Percentiles rank a stretch among this genome's conserved stretches.
phyloP scores from a whole-genome alignment of 1,139 yeast species.

The Pichia norvegensis region DNA sequence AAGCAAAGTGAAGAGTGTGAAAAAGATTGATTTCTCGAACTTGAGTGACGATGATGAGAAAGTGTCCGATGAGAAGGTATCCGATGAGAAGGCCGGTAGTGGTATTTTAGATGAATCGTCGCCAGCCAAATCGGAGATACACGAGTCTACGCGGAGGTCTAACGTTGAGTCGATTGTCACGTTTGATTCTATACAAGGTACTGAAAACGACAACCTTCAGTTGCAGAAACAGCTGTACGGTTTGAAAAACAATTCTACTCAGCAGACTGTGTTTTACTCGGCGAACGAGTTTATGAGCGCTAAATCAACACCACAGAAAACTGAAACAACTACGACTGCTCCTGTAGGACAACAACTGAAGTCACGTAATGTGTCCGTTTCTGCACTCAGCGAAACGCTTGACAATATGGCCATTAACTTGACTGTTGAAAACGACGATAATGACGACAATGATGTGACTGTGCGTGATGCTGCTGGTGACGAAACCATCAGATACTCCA shows the following conservation, averaged over 20 bases:
- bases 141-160: not conserved
- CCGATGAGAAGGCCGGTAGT: not conserved
- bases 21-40: conserved; percentile 8
- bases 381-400: conserved; percentile 3
- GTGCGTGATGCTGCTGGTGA: not conserved
- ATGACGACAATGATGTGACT: too few species aligned
- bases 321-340: not conserved
- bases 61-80: not conserved
- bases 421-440: conserved; percentile 1
- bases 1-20: conserved; percentile 1
- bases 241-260: conserved; percentile 13
- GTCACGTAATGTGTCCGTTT: not conserved
- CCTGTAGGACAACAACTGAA: not conserved
- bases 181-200: conserved; percentile 6
- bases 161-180: conserved; percentile 10
- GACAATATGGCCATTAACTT: conserved; percentile 7
- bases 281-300: conserved; percentile 11
- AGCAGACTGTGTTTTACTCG: conserved; percentile 14
- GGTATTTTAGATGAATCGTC: not conserved
- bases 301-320: not conserved
- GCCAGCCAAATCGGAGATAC: not conserved
- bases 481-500: conserved; percentile 3
- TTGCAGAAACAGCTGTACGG: conserved; percentile 10
- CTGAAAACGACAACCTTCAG: not conserved
- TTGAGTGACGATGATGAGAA: conserved; percentile 1